Evolutionary conservation across 2,329 filamentous ascomycete genomes (phyloP).

Genomic region (Xylaria sp.): DNA sequence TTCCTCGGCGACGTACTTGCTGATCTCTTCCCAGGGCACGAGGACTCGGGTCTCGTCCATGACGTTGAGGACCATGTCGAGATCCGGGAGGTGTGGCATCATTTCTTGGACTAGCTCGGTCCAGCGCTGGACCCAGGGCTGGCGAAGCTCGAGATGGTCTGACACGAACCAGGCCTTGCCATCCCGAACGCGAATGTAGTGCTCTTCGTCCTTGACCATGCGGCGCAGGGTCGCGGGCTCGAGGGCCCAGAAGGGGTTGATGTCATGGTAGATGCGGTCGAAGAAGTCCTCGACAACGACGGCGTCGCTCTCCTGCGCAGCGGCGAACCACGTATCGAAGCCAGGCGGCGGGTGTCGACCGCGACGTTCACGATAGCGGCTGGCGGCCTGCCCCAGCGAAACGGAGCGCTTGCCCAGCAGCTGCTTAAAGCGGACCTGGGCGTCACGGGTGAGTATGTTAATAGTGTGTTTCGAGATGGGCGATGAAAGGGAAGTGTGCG

Average conservation of each 20-base stretch:
- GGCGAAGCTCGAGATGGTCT: slow-evolving; percentile 47
- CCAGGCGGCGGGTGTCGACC: slow-evolving; percentile 71
- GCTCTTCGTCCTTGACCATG: slow-evolving; percentile 56
- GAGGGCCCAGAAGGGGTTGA: slow-evolving; percentile 69
- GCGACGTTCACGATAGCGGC: slow-evolving; percentile 65
- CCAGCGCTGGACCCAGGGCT: slow-evolving; percentile 61
- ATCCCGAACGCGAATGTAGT: slow-evolving; percentile 60
- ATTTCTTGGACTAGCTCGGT: slow-evolving; percentile 63
- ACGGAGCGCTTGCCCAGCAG: slow-evolving; percentile 59
- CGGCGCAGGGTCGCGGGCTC: slow-evolving; percentile 55
- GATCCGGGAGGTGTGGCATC: slow-evolving; percentile 65
- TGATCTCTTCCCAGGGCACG: slow-evolving; percentile 67
- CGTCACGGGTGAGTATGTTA: slow-evolving; percentile 58
- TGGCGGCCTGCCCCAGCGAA: slow-evolving; percentile 62
- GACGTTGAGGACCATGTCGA: slow-evolving; percentile 74
- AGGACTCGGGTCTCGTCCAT: slow-evolving; percentile 73
- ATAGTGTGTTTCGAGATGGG: slow-evolving; percentile 57
- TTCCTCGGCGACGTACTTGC: slow-evolving; percentile 62
- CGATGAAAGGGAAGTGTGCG: not conserved
- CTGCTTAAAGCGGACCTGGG: slow-evolving; percentile 56
- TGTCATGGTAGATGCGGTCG: slow-evolving; percentile 71
- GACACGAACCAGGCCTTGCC: slow-evolving; percentile 53
- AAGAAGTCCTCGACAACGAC: slow-evolving; percentile 72
- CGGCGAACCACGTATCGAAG: slow-evolving; percentile 68
- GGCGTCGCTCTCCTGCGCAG: slow-evolving; percentile 61